These are phyloP conservation scores for Eragrostis nindensis DNA, from an alignment of 176 grass and related monocot genomes.

Conservation along the genomic window DNA sequence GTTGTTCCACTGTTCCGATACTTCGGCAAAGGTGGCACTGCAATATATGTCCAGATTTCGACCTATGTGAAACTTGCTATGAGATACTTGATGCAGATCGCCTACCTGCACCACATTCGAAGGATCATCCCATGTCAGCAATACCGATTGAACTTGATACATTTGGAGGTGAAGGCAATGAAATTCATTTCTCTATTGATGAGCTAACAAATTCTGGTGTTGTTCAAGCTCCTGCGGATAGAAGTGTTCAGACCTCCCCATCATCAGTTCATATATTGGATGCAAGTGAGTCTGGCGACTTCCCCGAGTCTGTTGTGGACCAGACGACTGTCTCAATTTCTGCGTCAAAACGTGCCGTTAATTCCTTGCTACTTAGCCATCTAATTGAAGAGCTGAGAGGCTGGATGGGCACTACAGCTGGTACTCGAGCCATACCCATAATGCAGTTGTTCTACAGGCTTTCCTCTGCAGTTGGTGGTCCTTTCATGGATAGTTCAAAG, in stretches of 20 bases:
- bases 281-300: slow-evolving; percentile 68
- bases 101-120: slow-evolving; percentile 83
- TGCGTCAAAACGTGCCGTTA: slow-evolving; percentile 88
- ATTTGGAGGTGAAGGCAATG: slow-evolving; percentile 74
- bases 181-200: slow-evolving; percentile 85
- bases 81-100: slow-evolving; percentile 89
- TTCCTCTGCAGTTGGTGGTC: slow-evolving; percentile 93
- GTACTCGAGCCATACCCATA: slow-evolving; percentile 83
- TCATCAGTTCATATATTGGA: slow-evolving; percentile 80
- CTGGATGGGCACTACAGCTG: slow-evolving; percentile 88
- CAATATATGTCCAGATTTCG: slow-evolving; percentile 93
- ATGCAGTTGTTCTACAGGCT: slow-evolving; percentile 96
- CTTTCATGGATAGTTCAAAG: slow-evolving; percentile 96
- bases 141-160: slow-evolving; percentile 94
- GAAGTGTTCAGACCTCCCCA: slow-evolving; percentile 60
- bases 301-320: slow-evolving; percentile 46
- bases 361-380: slow-evolving; percentile 77
- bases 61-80: slow-evolving; percentile 97
- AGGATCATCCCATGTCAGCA: slow-evolving; percentile 93
- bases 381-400: slow-evolving; percentile 89
- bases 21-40: slow-evolving; percentile 96
- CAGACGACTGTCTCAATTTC: slow-evolving; percentile 93
- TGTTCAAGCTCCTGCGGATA: slow-evolving; percentile 53
- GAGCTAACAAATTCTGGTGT: slow-evolving; percentile 60
- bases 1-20: slow-evolving; percentile 98